phyloP scores from a whole-genome alignment of 2,329 filamentous ascomycete species.

The Aspergillus versicolor region DNA sequence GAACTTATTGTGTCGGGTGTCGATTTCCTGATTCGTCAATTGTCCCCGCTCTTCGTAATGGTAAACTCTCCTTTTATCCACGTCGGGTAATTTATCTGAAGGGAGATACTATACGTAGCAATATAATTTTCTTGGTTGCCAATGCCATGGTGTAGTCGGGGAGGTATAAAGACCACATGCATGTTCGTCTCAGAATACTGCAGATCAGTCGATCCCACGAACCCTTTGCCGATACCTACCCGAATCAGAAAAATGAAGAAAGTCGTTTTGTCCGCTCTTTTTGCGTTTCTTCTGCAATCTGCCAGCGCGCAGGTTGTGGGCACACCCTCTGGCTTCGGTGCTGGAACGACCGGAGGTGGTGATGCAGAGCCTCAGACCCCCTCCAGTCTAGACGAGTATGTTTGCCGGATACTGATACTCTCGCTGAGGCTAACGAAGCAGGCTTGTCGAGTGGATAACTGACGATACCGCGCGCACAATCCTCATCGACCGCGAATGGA shows the following conservation, averaged over 20 bases:
- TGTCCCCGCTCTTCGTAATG: neutral
- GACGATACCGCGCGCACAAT: constrained; percentile 10
- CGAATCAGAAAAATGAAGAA: neutral
- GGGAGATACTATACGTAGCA: neutral
- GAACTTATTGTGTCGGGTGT: neutral
- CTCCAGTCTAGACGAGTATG: constrained; percentile 14
- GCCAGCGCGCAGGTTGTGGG: constrained; percentile 12
- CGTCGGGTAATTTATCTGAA: neutral
- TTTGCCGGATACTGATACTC: neutral
- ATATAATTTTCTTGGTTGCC: neutral
- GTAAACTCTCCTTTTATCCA: neutral
- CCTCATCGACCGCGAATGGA: constrained; percentile 15
- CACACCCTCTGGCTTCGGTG: constrained; percentile 14
- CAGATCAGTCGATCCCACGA: neutral
- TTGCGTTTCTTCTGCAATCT: neutral
- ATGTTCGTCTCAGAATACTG: neutral
- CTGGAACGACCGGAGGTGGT: constrained; percentile 18
- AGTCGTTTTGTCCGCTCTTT: neutral
- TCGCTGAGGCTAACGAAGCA: neutral
- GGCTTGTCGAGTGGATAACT: constrained; percentile 12
- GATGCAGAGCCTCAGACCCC: constrained; percentile 10
- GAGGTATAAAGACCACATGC: neutral
- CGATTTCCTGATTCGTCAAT: neutral
- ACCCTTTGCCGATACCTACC: neutral
- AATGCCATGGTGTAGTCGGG: neutral